Evolutionary conservation across 148 eudicot genomes (phyloP).

Genomic region (Camellia sinensis): DNA sequence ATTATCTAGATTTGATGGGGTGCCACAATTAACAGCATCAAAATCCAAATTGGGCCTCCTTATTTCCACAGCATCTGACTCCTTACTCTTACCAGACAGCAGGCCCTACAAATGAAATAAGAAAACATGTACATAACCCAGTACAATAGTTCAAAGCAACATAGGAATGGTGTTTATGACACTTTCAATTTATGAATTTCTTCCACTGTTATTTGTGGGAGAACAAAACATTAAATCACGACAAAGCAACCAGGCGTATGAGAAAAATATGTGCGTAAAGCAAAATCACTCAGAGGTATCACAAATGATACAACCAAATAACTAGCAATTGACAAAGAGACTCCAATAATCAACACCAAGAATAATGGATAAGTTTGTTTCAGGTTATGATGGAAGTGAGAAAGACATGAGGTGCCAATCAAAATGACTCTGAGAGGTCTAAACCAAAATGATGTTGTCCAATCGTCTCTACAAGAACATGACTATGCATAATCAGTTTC

Average conservation of each 20-base stretch:
- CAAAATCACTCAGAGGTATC: not conserved
- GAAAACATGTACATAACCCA: not conserved
- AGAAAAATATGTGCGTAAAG: not conserved
- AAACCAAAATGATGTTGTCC: not conserved
- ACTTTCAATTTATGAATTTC: not conserved
- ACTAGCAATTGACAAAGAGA: not conserved
- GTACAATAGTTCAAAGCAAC: not conserved
- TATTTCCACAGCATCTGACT: slow-evolving; percentile 22
- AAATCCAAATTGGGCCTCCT: slow-evolving; percentile 20
- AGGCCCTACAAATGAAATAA: slow-evolving; percentile 33
- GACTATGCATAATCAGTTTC: not conserved
- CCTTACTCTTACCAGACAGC: slow-evolving; percentile 22
- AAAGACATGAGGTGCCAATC: slow-evolving; percentile 9
- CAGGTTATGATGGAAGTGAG: not conserved
- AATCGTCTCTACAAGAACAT: not conserved
- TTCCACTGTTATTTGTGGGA: not conserved
- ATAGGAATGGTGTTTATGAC: not conserved
- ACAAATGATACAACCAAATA: not conserved
- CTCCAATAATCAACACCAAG: not conserved
- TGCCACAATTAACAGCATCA: slow-evolving; percentile 19
- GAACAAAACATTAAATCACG: not conserved
- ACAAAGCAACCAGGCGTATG: not conserved
- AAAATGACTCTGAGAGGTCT: not conserved
- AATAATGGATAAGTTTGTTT: not conserved
- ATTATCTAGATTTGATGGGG: slow-evolving; percentile 20